phyloP scores from a whole-genome alignment of 768 basidiomycete species.

The Ephemerocybe angulata region DNA sequence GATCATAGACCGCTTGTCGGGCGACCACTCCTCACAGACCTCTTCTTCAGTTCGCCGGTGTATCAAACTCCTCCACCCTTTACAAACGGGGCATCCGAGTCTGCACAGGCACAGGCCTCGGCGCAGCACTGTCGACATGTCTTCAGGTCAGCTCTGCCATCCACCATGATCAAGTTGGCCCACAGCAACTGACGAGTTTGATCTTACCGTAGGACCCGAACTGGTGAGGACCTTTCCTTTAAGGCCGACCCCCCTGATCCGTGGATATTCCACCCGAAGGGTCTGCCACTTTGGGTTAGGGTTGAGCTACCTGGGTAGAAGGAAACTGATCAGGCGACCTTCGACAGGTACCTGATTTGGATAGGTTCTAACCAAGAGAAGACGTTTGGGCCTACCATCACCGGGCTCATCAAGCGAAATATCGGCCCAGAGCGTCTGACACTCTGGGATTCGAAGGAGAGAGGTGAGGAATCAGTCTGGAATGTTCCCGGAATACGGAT shows the following conservation, averaged over 20 bases:
- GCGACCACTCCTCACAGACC: neutral
- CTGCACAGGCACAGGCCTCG: constrained; percentile 82
- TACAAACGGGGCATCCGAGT: constrained; percentile 82
- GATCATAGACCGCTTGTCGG: neutral
- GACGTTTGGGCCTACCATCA: constrained; percentile 80
- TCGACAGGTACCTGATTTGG: constrained; percentile 78
- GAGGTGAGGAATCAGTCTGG: constrained; percentile 42
- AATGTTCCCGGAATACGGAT: neutral
- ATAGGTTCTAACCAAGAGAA: constrained; percentile 83
- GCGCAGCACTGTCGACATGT: constrained; percentile 77
- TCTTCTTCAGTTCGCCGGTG: constrained; percentile 62
- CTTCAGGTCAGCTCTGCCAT: constrained; percentile 56
- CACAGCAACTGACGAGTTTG: neutral
- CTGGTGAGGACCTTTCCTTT: constrained; percentile 32
- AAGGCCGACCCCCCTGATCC: constrained; percentile 11
- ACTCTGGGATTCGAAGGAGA: constrained; percentile 75
- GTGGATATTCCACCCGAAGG: neutral
- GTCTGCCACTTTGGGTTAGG: neutral
- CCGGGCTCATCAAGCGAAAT: constrained; percentile 63
- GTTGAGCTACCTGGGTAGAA: too few relatives aligned
- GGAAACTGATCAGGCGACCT: too few relatives aligned
- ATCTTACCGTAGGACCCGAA: constrained; percentile 36
- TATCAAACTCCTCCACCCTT: constrained; percentile 72
- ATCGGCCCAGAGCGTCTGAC: constrained; percentile 67
- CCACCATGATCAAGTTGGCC: constrained; percentile 10